Evolutionary conservation across 2,329 filamentous ascomycete species (phyloP).

Genomic region (Daldinia eschscholtzii): DNA sequence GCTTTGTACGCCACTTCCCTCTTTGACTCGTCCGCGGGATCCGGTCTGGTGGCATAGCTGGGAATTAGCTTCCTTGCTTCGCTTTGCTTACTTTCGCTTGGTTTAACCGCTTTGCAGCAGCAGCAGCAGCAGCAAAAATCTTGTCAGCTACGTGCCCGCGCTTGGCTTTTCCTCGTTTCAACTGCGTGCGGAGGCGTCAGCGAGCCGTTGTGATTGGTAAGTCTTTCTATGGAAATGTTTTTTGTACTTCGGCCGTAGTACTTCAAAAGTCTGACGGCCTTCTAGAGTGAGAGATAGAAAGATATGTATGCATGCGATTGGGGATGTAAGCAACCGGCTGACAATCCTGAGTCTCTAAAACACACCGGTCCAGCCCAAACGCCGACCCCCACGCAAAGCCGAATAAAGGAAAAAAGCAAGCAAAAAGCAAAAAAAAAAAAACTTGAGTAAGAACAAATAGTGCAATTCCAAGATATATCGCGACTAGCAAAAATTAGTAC

Average conservation of each 20-base stretch:
- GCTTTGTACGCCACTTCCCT: conserved; percentile 1
- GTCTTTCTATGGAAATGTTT: background rate
- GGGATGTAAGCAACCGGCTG: background rate
- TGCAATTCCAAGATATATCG: background rate
- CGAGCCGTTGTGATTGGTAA: background rate
- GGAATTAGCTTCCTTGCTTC: background rate
- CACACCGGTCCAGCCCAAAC: conserved; percentile 5
- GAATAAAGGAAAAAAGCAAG: background rate
- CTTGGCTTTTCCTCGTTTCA: background rate
- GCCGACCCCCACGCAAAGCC: conserved; percentile 1
- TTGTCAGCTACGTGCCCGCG: background rate
- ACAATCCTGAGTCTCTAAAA: background rate
- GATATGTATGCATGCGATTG: background rate
- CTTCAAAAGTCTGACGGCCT: background rate
- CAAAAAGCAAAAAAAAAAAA: background rate
- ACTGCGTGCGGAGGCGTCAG: background rate
- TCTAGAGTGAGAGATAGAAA: background rate
- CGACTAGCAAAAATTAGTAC: conserved; percentile 52
- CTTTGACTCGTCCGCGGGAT: conserved; percentile 4
- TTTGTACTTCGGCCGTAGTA: background rate
- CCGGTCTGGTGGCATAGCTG: conserved; percentile 6
- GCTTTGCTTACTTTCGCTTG: background rate
- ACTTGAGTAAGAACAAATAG: background rate
- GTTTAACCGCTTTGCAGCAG: too few species aligned
- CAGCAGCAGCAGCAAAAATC: too few species aligned